Evolutionary conservation across 768 basidiomycete species (phyloP).

Genomic region (Phanerochaete carnosa): DNA sequence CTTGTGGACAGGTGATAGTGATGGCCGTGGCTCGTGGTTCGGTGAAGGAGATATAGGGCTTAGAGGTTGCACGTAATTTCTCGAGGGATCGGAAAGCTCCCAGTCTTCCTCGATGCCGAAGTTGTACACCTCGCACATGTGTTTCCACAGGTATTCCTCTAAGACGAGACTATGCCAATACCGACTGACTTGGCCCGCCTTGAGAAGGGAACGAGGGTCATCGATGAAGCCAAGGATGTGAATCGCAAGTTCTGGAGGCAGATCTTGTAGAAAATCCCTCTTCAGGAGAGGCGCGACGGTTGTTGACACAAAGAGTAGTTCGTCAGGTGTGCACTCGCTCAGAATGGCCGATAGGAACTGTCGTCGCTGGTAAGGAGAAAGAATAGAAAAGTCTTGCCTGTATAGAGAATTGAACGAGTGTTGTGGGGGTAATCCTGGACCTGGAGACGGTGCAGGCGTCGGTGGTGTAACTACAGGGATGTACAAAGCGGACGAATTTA

Average conservation of each 20-base stretch:
- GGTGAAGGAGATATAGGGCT: conserved; percentile 17
- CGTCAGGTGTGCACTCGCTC: conserved; percentile 51
- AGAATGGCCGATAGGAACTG: conserved; percentile 51
- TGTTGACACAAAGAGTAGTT: conserved; percentile 64
- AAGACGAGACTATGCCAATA: conserved; percentile 67
- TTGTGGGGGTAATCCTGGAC: conserved; percentile 25
- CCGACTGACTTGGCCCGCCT: conserved; percentile 66
- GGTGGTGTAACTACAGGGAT: conserved; percentile 57
- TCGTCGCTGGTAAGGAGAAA: conserved; percentile 41
- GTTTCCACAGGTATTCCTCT: conserved; percentile 81
- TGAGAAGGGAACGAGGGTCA: conserved; percentile 65
- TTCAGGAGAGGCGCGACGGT: conserved; percentile 63
- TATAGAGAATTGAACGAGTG: conserved; percentile 24
- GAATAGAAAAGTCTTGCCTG: conserved; percentile 28
- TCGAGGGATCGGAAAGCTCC: conserved; percentile 14
- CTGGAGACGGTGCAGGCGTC: conserved; percentile 61
- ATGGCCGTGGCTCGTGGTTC: background rate
- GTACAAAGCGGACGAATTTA: conserved; percentile 35
- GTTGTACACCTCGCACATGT: conserved; percentile 60
- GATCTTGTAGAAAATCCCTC: conserved; percentile 50
- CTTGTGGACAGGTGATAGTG: background rate
- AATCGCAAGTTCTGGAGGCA: conserved; percentile 60
- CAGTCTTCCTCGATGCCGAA: conserved; percentile 40
- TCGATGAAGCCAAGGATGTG: conserved; percentile 77
- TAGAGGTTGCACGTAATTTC: conserved; percentile 13